Conservation (phyloP, 2,329 filamentous ascomycete species). For the Parafenestella ontariensis region DNA sequence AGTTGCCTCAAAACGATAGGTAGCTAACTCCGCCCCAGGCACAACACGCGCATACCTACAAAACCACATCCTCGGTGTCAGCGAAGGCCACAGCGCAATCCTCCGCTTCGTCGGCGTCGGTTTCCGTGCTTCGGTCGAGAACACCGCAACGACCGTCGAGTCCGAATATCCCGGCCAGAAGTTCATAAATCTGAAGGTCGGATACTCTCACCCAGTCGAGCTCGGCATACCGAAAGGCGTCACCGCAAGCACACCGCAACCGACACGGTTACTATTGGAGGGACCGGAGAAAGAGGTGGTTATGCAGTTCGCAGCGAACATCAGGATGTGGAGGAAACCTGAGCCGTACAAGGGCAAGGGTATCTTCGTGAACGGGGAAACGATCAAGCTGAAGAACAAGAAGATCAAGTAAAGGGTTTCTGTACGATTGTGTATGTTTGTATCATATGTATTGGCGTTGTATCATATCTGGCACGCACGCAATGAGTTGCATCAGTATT, state of each 20-base stretch:
- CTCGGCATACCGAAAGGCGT: conserved; percentile 82
- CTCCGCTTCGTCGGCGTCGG: conserved; percentile 93
- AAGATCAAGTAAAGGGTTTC: conserved; percentile 55
- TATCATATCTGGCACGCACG: conserved; percentile 16
- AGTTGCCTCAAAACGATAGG: conserved; percentile 6
- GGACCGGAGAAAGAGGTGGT: conserved; percentile 85
- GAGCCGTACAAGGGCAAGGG: conserved; percentile 99
- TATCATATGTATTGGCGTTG: conserved; percentile 29
- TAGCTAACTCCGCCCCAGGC: conserved; percentile 59
- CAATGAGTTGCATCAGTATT: neutral
- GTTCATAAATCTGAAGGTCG: conserved; percentile 92
- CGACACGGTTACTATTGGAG: conserved; percentile 89
- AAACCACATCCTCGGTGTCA: conserved; percentile 91
- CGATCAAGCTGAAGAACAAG: conserved; percentile 97
- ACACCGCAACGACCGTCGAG: conserved; percentile 70
- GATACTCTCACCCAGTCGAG: conserved; percentile 95
- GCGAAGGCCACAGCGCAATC: conserved; percentile 94
- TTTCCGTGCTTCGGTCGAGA: conserved; percentile 88
- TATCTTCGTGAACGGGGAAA: conserved; percentile 97
- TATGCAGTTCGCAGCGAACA: conserved; percentile 88
- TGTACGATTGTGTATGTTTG: conserved; percentile 17
- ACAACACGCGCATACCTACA: conserved; percentile 89
- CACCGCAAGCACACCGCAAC: conserved; percentile 85
- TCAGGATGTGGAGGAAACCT: conserved; percentile 85
- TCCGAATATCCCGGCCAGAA: conserved; percentile 80